Conservation (phyloP, 208 protist genomes). For the Naegleria fowleri region DNA sequence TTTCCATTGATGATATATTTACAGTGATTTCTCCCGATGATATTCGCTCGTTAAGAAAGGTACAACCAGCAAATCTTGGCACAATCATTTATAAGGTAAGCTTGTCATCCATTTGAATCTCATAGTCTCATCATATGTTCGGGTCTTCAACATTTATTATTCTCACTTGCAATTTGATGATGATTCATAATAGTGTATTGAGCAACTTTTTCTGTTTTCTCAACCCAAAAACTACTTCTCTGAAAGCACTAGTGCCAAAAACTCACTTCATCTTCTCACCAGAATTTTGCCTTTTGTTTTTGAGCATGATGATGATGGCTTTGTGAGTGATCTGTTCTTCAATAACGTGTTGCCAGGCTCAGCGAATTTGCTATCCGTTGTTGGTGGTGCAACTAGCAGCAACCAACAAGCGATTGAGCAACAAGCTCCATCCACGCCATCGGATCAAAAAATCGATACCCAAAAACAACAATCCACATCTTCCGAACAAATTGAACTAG, state of each 20-base stretch:
- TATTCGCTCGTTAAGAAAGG: not conserved
- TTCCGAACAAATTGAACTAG: not conserved
- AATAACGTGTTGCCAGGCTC: not conserved
- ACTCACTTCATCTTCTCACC: not conserved
- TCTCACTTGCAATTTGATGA: not conserved
- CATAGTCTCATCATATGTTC: not conserved
- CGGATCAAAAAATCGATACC: not conserved
- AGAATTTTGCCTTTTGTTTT: conserved; percentile 25
- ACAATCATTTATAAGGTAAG: conserved; percentile 7
- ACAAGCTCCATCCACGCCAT: not conserved
- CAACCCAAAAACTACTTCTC: not conserved
- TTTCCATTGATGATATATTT: conserved; percentile 1
- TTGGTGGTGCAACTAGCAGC: not conserved
- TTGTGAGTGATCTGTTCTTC: not conserved
- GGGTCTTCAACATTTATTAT: not conserved
- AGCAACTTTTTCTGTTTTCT: conserved; percentile 3
- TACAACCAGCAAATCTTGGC: not conserved
- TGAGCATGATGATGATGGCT: conserved; percentile 19
- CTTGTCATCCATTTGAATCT: not conserved
- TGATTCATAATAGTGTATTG: not conserved
- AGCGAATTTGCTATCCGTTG: not conserved
- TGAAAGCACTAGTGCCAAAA: conserved; percentile 12
- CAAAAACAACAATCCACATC: not conserved
- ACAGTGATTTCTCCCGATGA: not conserved
- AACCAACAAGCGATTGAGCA: not conserved